Percentiles rank a stretch among this genome's conserved stretches.
These are phyloP conservation scores for Hortaea sp. DNA, from an alignment of 2,329 filamentous ascomycete genomes.

Conservation along the genomic window DNA sequence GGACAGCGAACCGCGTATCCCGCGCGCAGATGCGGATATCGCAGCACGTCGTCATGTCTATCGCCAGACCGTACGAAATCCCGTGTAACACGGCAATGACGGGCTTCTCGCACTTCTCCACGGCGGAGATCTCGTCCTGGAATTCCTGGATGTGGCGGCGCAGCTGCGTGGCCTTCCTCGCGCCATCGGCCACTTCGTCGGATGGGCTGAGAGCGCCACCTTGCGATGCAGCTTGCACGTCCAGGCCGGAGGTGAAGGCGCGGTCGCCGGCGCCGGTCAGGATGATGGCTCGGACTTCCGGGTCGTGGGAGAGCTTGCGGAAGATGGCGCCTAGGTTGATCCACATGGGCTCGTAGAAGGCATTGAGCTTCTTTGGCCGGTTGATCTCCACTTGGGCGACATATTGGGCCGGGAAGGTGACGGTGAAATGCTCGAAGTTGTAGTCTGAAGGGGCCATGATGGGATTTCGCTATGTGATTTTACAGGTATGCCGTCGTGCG, in stretches of 20 bases:
- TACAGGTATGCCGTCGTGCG: too few relatives aligned
- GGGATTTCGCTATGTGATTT: not conserved
- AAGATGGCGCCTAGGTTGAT: slow-evolving; percentile 67
- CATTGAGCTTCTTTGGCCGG: slow-evolving; percentile 75
- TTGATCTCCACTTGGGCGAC: slow-evolving; percentile 92
- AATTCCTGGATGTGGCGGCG: slow-evolving; percentile 67
- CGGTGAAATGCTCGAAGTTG: slow-evolving; percentile 50
- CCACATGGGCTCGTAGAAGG: slow-evolving; percentile 81
- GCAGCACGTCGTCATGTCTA: slow-evolving; percentile 57
- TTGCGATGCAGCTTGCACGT: slow-evolving; percentile 44
- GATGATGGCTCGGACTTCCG: slow-evolving; percentile 64
- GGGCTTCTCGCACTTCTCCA: slow-evolving; percentile 85
- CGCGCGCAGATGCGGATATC: slow-evolving; percentile 58
- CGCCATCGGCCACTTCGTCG: slow-evolving; percentile 10
- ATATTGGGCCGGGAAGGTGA: slow-evolving; percentile 60
- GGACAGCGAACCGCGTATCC: slow-evolving; percentile 55
- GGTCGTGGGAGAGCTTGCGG: slow-evolving; percentile 57
- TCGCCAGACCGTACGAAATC: slow-evolving; percentile 64
- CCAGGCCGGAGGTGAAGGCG: slow-evolving; percentile 78
- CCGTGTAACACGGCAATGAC: slow-evolving; percentile 77
- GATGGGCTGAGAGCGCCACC: slow-evolving; percentile 3
- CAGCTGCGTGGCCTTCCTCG: slow-evolving; percentile 30
- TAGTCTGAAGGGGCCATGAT: slow-evolving; percentile 6
- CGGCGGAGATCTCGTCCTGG: slow-evolving; percentile 62
- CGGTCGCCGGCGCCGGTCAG: slow-evolving; percentile 71